These are phyloP conservation scores for Phytophthora sansomeana DNA, from an alignment of 352 stramenopile genomes.

Conservation along the genomic window DNA sequence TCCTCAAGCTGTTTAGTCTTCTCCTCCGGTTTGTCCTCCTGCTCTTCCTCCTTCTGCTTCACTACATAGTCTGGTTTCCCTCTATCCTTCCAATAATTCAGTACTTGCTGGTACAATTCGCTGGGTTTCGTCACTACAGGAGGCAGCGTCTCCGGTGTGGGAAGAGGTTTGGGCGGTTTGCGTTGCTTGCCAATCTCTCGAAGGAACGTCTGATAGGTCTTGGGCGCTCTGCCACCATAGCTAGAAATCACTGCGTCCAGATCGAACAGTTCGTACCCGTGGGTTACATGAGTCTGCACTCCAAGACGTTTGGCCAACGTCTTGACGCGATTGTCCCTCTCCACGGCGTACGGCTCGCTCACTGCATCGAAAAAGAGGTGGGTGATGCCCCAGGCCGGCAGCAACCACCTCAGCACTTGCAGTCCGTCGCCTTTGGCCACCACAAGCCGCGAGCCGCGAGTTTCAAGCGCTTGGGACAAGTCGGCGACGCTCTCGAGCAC, in stretches of 20 bases:
- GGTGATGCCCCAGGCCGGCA: conserved; percentile 88
- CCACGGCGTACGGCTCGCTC: conserved; percentile 90
- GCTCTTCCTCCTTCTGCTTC: conserved; percentile 17
- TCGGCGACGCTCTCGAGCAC: conserved; percentile 93
- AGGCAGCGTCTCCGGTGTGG: conserved; percentile 51
- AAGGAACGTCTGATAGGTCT: conserved; percentile 81
- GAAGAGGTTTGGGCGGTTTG: conserved; percentile 50
- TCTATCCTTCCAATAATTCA: conserved; percentile 55
- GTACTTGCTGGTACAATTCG: conserved; percentile 69
- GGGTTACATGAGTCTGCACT: conserved; percentile 75
- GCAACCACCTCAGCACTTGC: conserved; percentile 81
- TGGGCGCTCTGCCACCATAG: conserved; percentile 60
- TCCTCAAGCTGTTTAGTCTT: conserved; percentile 35
- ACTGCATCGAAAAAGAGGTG: conserved; percentile 93
- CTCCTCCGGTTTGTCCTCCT: conserved; percentile 15
- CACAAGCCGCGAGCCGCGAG: conserved; percentile 67
- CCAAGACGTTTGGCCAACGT: conserved; percentile 53
- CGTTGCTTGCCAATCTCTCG: conserved; percentile 57
- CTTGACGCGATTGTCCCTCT: conserved; percentile 74
- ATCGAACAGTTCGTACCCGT: conserved; percentile 75
- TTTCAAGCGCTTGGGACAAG: conserved; percentile 70
- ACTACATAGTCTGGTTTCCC: conserved; percentile 4
- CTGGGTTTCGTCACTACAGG: conserved; percentile 42
- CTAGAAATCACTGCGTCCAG: conserved; percentile 63
- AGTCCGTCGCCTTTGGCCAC: conserved; percentile 81